Conservation (phyloP, 129 eudicot genomes). For the Cynara cardunculus region DNA sequence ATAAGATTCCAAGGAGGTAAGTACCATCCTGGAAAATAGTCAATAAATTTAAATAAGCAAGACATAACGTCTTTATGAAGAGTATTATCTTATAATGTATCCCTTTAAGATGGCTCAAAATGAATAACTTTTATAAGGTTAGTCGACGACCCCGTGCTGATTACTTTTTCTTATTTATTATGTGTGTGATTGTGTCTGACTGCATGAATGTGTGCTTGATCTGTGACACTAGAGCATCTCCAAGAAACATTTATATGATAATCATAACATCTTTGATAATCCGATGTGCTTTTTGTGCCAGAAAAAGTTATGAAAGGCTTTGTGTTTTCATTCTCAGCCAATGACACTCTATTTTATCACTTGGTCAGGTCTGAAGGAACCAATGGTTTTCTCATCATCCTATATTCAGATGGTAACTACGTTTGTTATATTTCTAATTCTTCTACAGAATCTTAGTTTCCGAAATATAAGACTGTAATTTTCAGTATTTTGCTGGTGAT, state of each 20-base stretch:
- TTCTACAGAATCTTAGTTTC: conserved; percentile 6
- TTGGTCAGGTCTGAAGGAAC: conserved; percentile 31
- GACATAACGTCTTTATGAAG: neutral
- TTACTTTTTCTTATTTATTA: neutral
- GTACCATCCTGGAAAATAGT: neutral
- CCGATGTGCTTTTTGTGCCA: neutral
- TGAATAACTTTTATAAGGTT: neutral
- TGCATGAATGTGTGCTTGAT: neutral
- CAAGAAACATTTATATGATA: neutral
- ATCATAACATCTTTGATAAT: neutral
- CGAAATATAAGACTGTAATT: neutral
- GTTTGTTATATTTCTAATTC: conserved; percentile 1
- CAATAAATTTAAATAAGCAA: neutral
- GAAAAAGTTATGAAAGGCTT: conserved; percentile 11
- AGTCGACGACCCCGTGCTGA: neutral
- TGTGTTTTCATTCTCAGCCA: conserved; percentile 2
- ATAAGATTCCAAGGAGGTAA: neutral
- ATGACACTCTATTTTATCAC: conserved; percentile 12
- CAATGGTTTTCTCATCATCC: conserved; percentile 34
- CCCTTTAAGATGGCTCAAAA: neutral
- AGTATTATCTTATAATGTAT: neutral
- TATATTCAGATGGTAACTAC: conserved; percentile 26
- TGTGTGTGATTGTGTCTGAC: neutral
- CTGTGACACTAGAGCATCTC: neutral
- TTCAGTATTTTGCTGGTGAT: neutral